phyloP scores from a whole-genome alignment of 192 early-diverging fungal genomes.

The Coemansia sp. region DNA sequence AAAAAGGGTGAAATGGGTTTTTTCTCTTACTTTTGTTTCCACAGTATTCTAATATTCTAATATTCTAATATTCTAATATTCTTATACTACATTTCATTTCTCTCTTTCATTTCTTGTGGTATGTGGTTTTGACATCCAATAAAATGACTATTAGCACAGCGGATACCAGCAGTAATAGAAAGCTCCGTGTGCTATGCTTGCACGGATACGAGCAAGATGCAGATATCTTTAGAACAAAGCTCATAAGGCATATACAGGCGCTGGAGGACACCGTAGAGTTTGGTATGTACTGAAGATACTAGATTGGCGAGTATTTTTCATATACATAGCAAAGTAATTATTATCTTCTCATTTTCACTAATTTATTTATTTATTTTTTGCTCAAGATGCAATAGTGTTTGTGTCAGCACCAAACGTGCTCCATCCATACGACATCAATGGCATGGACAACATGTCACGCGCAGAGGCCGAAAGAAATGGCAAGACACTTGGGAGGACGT shows the following conservation, averaged over 20 bases:
- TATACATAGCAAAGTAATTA: too few relatives aligned
- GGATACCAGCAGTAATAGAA: background rate
- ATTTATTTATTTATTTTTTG: background rate
- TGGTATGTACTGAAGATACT: slow-evolving; percentile 14
- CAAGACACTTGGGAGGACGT: slow-evolving; percentile 18
- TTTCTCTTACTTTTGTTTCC: background rate
- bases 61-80: too few relatives aligned
- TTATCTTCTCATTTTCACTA: too few relatives aligned
- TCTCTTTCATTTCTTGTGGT: too few relatives aligned
- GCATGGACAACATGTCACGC: slow-evolving; percentile 42
- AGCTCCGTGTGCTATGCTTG: slow-evolving; percentile 48
- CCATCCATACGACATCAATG: slow-evolving; percentile 41
- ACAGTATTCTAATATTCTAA: too few relatives aligned
- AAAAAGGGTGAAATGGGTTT: too few relatives aligned
- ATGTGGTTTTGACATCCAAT: too few relatives aligned
- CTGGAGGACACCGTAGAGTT: slow-evolving; percentile 38
- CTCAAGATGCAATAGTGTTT: slow-evolving; percentile 30
- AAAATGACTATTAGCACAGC: background rate
- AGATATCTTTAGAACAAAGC: slow-evolving; percentile 40
- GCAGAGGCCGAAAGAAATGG: slow-evolving; percentile 16
- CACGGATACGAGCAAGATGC: slow-evolving; percentile 55
- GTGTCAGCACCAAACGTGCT: slow-evolving; percentile 41
- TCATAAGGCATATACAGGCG: slow-evolving; percentile 21
- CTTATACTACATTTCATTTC: too few relatives aligned
- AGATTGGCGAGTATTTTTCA: too few relatives aligned